These are phyloP conservation scores for Paecilomyces sp. DNA, from an alignment of 2,329 filamentous ascomycete genomes.

Conservation along the genomic window DNA sequence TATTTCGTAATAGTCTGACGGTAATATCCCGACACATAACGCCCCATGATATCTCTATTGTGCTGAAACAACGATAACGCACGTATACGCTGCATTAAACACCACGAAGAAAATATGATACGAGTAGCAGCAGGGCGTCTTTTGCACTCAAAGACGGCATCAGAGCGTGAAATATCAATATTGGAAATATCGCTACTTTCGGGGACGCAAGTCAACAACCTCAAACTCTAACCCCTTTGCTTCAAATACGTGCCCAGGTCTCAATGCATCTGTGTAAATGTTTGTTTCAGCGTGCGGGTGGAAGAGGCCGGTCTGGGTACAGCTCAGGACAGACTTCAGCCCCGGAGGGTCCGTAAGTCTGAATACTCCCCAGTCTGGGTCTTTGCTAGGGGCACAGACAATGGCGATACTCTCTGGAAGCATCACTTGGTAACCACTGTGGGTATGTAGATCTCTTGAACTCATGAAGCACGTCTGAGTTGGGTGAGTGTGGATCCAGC, in stretches of 20 bases:
- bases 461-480: slow-evolving; percentile 98
- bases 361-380: slow-evolving; percentile 77
- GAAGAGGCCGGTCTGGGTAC: slow-evolving; percentile 71
- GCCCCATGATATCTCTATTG: not conserved
- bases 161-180: not conserved
- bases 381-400: slow-evolving; percentile 80
- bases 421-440: slow-evolving; percentile 92
- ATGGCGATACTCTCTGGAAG: slow-evolving; percentile 94
- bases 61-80: not conserved
- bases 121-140: not conserved
- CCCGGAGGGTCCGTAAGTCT: slow-evolving; percentile 89
- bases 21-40: not conserved
- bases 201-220: slow-evolving; percentile 54
- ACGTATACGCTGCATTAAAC: not conserved
- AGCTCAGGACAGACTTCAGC: slow-evolving; percentile 74
- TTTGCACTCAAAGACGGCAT: not conserved
- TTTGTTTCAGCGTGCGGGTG: slow-evolving; percentile 67
- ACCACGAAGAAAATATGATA: not conserved
- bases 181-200: not conserved
- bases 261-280: slow-evolving; percentile 68
- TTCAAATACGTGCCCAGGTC: slow-evolving; percentile 66
- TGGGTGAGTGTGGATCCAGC: slow-evolving; percentile 98
- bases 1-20: not conserved
- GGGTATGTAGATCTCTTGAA: slow-evolving; percentile 86
- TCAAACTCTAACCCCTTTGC: slow-evolving; percentile 59